These are phyloP conservation scores for Ochromonas danica DNA, from an alignment of 108 stramenopile species.

Conservation along the genomic window DNA sequence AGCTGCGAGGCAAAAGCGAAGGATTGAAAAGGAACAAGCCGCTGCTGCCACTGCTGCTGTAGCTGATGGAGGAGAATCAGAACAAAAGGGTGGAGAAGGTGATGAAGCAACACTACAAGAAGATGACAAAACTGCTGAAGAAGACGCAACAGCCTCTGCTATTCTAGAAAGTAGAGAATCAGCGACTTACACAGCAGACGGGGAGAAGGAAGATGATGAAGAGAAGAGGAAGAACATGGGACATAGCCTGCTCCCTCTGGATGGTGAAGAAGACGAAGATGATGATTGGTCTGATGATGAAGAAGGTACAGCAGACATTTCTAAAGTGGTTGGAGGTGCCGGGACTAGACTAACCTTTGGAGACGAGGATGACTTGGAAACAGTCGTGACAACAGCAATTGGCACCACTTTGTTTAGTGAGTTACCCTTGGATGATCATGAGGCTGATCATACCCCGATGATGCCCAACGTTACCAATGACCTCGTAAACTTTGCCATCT, in stretches of 20 bases:
- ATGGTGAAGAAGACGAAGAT: neutral
- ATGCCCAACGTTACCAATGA: neutral
- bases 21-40: neutral
- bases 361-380: neutral
- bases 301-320: neutral
- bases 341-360: too few relatives aligned
- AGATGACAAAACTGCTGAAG: neutral
- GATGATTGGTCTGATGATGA: slow-evolving; percentile 5
- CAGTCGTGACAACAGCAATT: neutral
- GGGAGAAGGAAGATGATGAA: neutral
- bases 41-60: too few relatives aligned
- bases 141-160: neutral
- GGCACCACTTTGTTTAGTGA: neutral
- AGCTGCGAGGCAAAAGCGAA: neutral
- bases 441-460: neutral
- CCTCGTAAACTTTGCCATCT: slow-evolving; percentile 23
- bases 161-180: too few relatives aligned
- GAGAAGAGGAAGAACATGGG: neutral
- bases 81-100: neutral
- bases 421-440: neutral
- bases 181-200: too few relatives aligned
- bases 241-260: neutral
- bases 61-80: neutral
- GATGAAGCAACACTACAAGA: too few relatives aligned
- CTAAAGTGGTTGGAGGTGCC: too few relatives aligned